Evolutionary conservation across 1,284 basidiomycete genomes (phyloP).

Genomic region (Rhodotorula sp.): DNA sequence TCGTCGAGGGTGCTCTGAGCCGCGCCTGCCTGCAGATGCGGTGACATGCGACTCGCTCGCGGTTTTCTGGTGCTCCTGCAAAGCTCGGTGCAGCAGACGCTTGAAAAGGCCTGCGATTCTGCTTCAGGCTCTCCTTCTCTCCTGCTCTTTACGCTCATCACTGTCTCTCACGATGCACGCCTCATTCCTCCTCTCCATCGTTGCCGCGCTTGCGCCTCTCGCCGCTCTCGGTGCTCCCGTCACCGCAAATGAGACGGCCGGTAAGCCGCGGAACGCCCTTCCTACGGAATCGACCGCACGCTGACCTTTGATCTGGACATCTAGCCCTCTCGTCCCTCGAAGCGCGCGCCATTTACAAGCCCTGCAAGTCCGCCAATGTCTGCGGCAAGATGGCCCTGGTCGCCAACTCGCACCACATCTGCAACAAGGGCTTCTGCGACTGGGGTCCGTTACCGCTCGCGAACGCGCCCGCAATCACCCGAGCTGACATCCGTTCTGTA

Average conservation of each 20-base stretch:
- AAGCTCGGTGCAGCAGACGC: background rate
- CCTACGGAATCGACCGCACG: too few species aligned
- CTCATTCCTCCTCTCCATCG: conserved; percentile 5
- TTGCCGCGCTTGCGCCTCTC: conserved; percentile 2
- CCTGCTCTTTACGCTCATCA: background rate
- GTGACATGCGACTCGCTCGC: background rate
- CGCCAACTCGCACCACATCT: conserved; percentile 13
- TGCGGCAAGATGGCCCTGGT: conserved; percentile 6
- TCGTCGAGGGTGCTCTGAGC: background rate
- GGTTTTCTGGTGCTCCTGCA: background rate
- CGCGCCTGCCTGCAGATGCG: background rate
- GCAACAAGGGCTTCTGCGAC: conserved; percentile 10
- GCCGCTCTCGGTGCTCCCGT: conserved; percentile 8
- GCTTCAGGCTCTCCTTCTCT: background rate
- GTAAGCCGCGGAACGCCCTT: too few species aligned
- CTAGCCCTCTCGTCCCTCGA: background rate
- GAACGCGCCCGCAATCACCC: too few species aligned
- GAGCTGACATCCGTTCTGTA: background rate
- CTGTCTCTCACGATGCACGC: conserved; percentile 3
- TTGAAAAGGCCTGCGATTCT: background rate
- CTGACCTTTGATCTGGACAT: background rate
- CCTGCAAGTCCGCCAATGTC: conserved; percentile 1
- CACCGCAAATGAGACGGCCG: background rate
- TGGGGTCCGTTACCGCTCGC: conserved; percentile 4
- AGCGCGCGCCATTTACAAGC: conserved; percentile 6